Evolutionary conservation across 2,329 filamentous ascomycete species (phyloP).

Genomic region (Waltergamsia citrina): DNA sequence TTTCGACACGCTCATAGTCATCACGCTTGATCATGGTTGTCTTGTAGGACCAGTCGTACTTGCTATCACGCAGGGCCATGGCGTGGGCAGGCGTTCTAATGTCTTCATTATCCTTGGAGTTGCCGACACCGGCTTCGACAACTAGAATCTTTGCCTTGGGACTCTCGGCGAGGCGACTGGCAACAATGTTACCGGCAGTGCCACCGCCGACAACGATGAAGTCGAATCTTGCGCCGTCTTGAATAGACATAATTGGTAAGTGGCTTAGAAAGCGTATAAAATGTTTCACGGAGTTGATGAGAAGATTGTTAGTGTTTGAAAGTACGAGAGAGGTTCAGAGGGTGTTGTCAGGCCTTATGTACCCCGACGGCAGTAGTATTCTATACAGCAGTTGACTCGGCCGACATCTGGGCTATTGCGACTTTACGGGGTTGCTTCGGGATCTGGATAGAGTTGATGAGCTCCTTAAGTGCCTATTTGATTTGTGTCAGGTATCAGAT

Average conservation of each 20-base stretch:
- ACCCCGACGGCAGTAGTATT: too few relatives aligned
- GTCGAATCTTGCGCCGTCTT: slow-evolving; percentile 9
- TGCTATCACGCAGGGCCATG: slow-evolving; percentile 41
- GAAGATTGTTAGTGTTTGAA: too few relatives aligned
- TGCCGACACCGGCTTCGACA: slow-evolving; percentile 36
- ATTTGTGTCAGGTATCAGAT: too few relatives aligned
- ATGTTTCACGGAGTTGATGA: too few relatives aligned
- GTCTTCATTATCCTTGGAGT: slow-evolving; percentile 37
- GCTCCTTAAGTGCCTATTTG: too few relatives aligned
- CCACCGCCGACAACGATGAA: slow-evolving; percentile 24
- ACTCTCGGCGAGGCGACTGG: slow-evolving; percentile 24
- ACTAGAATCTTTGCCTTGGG: slow-evolving; percentile 30
- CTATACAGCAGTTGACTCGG: too few relatives aligned
- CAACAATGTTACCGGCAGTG: slow-evolving; percentile 24
- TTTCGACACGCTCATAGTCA: slow-evolving; percentile 52
- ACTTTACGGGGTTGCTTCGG: too few relatives aligned
- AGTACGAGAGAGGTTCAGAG: too few relatives aligned
- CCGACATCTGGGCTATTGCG: too few relatives aligned
- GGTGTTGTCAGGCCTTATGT: too few relatives aligned
- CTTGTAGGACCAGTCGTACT: slow-evolving; percentile 54
- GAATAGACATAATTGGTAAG: slow-evolving; percentile 1
- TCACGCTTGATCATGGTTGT: slow-evolving; percentile 48
- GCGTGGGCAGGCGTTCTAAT: slow-evolving; percentile 43
- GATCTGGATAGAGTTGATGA: too few relatives aligned
- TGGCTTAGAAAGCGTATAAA: neutral